These are phyloP conservation scores for Cochlearia excelsa DNA, from an alignment of 345 rosid species.

Conservation along the genomic window DNA sequence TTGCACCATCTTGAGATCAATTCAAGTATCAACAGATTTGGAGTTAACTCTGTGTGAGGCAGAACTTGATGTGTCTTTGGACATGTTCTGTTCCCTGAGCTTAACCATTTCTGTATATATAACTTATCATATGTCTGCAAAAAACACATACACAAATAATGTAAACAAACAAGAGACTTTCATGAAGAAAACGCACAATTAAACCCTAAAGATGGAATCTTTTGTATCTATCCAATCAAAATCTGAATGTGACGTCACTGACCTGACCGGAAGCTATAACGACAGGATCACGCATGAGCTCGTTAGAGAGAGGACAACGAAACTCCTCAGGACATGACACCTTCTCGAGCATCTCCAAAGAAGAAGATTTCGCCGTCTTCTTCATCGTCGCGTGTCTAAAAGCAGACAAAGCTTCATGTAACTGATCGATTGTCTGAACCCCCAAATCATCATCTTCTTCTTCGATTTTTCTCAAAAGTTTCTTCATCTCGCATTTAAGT, in stretches of 20 bases:
- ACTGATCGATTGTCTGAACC: constrained; percentile 57
- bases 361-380: constrained; percentile 47
- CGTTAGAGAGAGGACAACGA: constrained; percentile 80
- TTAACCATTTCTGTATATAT: constrained; percentile 81
- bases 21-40: constrained; percentile 68
- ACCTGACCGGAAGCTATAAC: constrained; percentile 91
- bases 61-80: constrained; percentile 85
- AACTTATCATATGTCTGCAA: constrained; percentile 84
- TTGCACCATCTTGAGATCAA: constrained; percentile 86
- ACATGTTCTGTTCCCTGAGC: constrained; percentile 78
- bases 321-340: constrained; percentile 72
- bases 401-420: constrained; percentile 54
- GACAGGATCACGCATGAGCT: constrained; percentile 93
- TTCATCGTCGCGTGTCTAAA: constrained; percentile 50
- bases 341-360: constrained; percentile 45
- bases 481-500: constrained; percentile 68
- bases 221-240: neutral
- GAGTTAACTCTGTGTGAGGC: constrained; percentile 61
- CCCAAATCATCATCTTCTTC: constrained; percentile 57
- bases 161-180: constrained; percentile 2
- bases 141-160: constrained; percentile 5
- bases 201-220: neutral
- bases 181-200: neutral
- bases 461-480: constrained; percentile 55
- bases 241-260: constrained; percentile 17